A percentile compares a stretch with the other conserved stretches of the same genome.
phyloP scores from a whole-genome alignment of 1,284 basidiomycete species.

The Malassezia brasiliensis region DNA sequence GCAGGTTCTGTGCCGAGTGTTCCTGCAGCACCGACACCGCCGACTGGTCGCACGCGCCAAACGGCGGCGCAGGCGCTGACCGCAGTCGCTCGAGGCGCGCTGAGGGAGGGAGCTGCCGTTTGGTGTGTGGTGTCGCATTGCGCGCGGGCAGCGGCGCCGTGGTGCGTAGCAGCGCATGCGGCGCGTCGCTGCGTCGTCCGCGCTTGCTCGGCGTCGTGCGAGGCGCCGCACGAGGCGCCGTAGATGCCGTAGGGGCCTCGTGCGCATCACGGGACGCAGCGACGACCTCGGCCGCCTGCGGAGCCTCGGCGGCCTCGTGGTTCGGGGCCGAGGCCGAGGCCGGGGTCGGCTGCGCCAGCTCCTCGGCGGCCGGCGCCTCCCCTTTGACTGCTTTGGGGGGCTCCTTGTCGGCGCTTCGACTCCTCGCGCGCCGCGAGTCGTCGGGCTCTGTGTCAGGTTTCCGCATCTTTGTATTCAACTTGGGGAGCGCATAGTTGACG shows the following conservation, averaged over 20 bases:
- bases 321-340: too few species aligned
- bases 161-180: neutral
- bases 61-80: neutral
- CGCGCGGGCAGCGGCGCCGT: conserved; percentile 1
- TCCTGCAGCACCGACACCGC: conserved; percentile 9
- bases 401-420: neutral
- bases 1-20: conserved; percentile 13
- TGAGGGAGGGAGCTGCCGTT: neutral
- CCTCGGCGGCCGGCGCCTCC: too few species aligned
- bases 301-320: too few species aligned
- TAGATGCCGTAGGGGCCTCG: too few species aligned
- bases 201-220: neutral
- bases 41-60: neutral
- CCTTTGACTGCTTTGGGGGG: too few species aligned
- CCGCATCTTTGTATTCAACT: conserved; percentile 48
- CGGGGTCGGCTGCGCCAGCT: too few species aligned
- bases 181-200: neutral
- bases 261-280: too few species aligned
- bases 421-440: neutral
- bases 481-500: conserved; percentile 46
- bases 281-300: neutral
- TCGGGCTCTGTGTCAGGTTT: conserved; percentile 28
- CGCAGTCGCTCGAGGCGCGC: neutral
- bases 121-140: conserved; percentile 11
- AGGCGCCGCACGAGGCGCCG: too few species aligned